These are phyloP conservation scores for Furcasterigmium furcatum DNA, from an alignment of 2,329 filamentous ascomycete genomes.

Conservation along the genomic window DNA sequence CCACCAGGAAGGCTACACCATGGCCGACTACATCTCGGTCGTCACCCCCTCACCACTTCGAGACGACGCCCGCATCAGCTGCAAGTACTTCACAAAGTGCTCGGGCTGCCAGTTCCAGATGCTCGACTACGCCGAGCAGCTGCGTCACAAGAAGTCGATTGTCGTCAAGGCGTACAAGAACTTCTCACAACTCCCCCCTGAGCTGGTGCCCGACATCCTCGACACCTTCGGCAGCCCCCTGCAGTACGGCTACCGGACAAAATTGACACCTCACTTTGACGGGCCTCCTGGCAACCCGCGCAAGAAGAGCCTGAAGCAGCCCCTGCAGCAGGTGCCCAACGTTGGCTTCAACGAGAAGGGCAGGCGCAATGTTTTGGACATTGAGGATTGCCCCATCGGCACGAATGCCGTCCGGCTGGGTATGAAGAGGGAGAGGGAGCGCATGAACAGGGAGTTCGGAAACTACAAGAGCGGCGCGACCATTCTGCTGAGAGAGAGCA, in stretches of 20 bases:
- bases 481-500: constrained; percentile 83
- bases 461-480: constrained; percentile 82
- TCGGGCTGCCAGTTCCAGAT: constrained; percentile 97
- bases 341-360: constrained; percentile 92
- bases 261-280: constrained; percentile 95
- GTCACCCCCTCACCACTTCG: constrained; percentile 69
- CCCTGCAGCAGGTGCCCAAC: constrained; percentile 64
- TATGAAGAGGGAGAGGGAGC: constrained; percentile 73
- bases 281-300: constrained; percentile 59
- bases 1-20: constrained; percentile 61
- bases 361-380: constrained; percentile 77
- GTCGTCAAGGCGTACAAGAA: constrained; percentile 89
- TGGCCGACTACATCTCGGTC: constrained; percentile 80
- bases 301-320: constrained; percentile 38
- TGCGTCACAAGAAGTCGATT: constrained; percentile 78
- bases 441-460: constrained; percentile 66
- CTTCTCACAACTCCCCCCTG: constrained; percentile 79
- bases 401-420: constrained; percentile 81
- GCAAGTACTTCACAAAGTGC: constrained; percentile 83
- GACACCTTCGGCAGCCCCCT: constrained; percentile 89
- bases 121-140: constrained; percentile 83
- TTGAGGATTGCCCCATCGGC: constrained; percentile 95
- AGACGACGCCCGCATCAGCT: constrained; percentile 73
- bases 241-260: constrained; percentile 92
- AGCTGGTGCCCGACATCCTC: constrained; percentile 69